Conservation (phyloP, 495 filamentous ascomycete genomes). For the Ramalina intermedia region DNA sequence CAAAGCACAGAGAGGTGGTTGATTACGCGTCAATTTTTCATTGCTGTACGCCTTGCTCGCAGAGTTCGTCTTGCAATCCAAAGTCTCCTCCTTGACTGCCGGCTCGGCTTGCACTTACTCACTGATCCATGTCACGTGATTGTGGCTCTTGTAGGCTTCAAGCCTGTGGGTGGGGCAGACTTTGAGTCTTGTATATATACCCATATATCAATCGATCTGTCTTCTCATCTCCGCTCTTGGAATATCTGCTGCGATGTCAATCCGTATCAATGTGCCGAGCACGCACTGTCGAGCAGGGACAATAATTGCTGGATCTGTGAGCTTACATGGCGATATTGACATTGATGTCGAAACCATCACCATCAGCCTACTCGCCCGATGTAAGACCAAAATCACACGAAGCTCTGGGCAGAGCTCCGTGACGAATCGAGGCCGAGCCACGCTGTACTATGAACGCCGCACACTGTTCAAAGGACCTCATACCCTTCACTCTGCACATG, state of each 20-base stretch:
- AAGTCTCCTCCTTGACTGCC: no score
- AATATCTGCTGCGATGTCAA: background rate
- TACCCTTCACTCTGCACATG: background rate
- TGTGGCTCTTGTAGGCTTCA: no score
- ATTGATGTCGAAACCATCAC: slow-evolving; percentile 1
- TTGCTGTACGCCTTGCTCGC: no score
- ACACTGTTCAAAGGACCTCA: slow-evolving; percentile 1
- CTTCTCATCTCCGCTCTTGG: no score
- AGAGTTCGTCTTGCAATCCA: no score
- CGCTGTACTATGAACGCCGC: background rate
- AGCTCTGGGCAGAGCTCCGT: background rate
- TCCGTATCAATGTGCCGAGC: background rate
- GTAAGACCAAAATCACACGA: background rate
- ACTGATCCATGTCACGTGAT: no score
- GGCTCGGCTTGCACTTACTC: no score
- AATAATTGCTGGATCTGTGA: background rate
- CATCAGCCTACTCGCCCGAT: slow-evolving; percentile 1
- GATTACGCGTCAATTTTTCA: no score
- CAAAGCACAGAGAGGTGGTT: no score
- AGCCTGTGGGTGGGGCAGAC: no score
- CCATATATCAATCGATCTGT: no score
- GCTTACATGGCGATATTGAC: background rate
- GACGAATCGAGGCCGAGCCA: background rate
- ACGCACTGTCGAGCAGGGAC: background rate
- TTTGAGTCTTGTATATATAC: no score